Evolutionary conservation across 208 protist species (phyloP).

Genomic region (Crithidia brevicula): DNA sequence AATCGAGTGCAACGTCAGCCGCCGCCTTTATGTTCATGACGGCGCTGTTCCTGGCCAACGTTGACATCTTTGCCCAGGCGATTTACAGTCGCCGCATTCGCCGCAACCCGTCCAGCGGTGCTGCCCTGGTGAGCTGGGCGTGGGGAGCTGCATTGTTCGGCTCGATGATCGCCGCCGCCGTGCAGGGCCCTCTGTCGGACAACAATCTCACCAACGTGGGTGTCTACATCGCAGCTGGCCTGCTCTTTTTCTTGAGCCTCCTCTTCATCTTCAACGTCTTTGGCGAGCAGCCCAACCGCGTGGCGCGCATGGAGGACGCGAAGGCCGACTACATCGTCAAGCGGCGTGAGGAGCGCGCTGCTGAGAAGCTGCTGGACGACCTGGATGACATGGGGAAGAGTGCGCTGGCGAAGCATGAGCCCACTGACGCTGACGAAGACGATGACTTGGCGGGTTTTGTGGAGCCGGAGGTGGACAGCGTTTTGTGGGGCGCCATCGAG

Average conservation of each 20-base stretch:
- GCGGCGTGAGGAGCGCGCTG: constrained; percentile 22
- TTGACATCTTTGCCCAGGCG: constrained; percentile 72
- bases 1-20: constrained; percentile 37
- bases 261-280: constrained; percentile 69
- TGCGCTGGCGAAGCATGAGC: background rate
- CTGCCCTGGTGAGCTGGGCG: constrained; percentile 63
- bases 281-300: constrained; percentile 54
- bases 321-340: constrained; percentile 24
- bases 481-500: constrained; percentile 30
- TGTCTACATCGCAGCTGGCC: constrained; percentile 45
- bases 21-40: constrained; percentile 58
- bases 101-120: constrained; percentile 36
- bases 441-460: constrained; percentile 18
- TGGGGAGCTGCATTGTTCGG: constrained; percentile 59
- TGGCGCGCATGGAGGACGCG: constrained; percentile 43
- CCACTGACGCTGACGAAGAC: constrained; percentile 2
- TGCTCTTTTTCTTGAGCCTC: constrained; percentile 44
- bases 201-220: constrained; percentile 37
- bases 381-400: too few relatives aligned
- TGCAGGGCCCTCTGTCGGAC: constrained; percentile 68
- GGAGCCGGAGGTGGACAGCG: constrained; percentile 28
- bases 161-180: constrained; percentile 35
- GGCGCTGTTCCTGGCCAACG: constrained; percentile 54
- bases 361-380: background rate
- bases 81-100: constrained; percentile 74